These are phyloP conservation scores for Malassezia globosa DNA, from an alignment of 1,284 basidiomycete genomes.

Conservation along the genomic window DNA sequence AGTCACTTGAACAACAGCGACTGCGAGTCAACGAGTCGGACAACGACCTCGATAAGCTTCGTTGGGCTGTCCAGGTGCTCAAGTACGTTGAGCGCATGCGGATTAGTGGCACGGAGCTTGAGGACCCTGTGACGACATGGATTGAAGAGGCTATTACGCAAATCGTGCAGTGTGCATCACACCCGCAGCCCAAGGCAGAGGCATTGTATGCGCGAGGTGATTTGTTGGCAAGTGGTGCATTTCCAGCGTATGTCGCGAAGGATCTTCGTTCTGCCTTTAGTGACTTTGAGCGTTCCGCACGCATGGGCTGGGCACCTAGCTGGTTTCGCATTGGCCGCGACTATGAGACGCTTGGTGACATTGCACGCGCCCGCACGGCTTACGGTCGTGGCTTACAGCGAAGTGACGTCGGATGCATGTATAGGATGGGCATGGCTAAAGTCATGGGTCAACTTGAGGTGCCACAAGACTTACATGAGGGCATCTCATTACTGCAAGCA, in stretches of 20 bases:
- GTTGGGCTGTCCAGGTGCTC: constrained; percentile 69
- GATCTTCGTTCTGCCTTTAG: constrained; percentile 72
- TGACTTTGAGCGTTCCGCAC: constrained; percentile 55
- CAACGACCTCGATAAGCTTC: constrained; percentile 56
- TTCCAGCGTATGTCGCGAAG: constrained; percentile 50
- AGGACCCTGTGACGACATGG: constrained; percentile 58
- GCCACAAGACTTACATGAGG: constrained; percentile 53
- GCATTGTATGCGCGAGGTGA: constrained; percentile 65
- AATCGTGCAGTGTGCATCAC: constrained; percentile 27
- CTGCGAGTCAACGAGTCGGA: constrained; percentile 30
- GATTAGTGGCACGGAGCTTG: constrained; percentile 48
- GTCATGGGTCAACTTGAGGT: constrained; percentile 73
- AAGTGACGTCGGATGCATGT: constrained; percentile 63
- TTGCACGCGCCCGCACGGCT: constrained; percentile 61
- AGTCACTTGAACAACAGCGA: constrained; percentile 22
- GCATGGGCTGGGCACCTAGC: constrained; percentile 36
- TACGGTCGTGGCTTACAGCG: constrained; percentile 65
- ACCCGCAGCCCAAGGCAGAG: constrained; percentile 54
- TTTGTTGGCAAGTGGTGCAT: constrained; percentile 58
- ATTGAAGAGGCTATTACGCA: constrained; percentile 54
- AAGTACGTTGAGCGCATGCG: constrained; percentile 57
- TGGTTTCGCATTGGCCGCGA: constrained; percentile 85
- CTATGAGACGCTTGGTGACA: constrained; percentile 75
- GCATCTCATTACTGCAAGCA: constrained; percentile 62
- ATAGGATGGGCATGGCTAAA: constrained; percentile 67